Percentiles rank a stretch among this genome's conserved stretches.
These are phyloP conservation scores for Tillandsia leiboldiana DNA, from an alignment of 176 grass and related monocot genomes.

Conservation along the genomic window DNA sequence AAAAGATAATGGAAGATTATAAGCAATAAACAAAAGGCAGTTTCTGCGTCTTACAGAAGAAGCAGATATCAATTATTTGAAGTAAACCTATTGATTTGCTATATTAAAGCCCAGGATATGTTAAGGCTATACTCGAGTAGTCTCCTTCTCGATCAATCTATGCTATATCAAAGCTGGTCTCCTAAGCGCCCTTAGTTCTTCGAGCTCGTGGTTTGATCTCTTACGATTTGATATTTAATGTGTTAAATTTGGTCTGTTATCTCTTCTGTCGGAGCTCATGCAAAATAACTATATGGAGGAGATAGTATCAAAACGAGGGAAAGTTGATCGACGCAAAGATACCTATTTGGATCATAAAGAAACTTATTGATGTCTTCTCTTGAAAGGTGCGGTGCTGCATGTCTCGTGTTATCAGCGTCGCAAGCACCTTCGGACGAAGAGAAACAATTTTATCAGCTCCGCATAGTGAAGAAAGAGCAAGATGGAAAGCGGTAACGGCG, in stretches of 20 bases:
- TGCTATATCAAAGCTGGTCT: too few species aligned
- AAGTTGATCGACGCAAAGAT: slow-evolving; percentile 18
- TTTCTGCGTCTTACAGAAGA: background rate
- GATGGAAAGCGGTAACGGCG: background rate
- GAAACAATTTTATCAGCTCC: background rate
- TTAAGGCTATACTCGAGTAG: too few species aligned
- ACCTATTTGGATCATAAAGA: slow-evolving; percentile 82
- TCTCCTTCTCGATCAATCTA: too few species aligned
- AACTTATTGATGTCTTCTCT: slow-evolving; percentile 70
- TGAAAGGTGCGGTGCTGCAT: slow-evolving; percentile 49
- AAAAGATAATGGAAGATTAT: too few species aligned
- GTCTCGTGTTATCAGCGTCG: slow-evolving; percentile 43
- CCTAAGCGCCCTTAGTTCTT: too few species aligned
- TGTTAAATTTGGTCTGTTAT: too few species aligned
- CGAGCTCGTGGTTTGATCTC: too few species aligned
- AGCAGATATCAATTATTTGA: too few species aligned
- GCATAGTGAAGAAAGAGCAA: background rate
- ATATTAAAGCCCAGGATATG: too few species aligned
- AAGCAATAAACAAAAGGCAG: background rate
- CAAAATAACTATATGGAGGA: background rate
- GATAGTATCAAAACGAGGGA: background rate
- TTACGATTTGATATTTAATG: too few species aligned
- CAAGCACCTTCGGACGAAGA: slow-evolving; percentile 45
- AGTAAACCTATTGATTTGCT: too few species aligned
- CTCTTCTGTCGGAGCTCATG: too few species aligned